Evolutionary conservation across 129 eudicot species (phyloP).

Genomic region (Flaveria sonorensis): DNA sequence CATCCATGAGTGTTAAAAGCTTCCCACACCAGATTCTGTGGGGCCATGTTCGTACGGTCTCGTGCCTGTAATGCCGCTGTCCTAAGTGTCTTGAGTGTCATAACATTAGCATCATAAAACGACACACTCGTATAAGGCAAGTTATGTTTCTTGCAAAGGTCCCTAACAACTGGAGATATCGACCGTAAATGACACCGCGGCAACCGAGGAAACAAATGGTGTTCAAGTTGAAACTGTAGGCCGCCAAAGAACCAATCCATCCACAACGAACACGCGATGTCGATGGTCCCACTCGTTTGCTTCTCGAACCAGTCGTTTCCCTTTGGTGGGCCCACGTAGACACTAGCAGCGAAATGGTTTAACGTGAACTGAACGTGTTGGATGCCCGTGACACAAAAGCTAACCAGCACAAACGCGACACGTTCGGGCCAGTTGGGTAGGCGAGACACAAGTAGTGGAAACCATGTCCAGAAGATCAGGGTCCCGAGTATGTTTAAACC

Average conservation of each 20-base stretch:
- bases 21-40: constrained; percentile 82
- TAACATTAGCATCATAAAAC: constrained; percentile 68
- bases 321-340: constrained; percentile 75
- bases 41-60: constrained; percentile 41
- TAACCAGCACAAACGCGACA: constrained; percentile 63
- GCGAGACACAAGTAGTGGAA: constrained; percentile 73
- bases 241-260: constrained; percentile 99
- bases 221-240: constrained; percentile 87
- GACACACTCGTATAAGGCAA: constrained; percentile 78
- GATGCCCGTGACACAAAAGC: constrained; percentile 64
- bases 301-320: constrained; percentile 95
- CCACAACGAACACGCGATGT: constrained; percentile 57
- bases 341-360: constrained; percentile 84
- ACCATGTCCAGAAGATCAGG: constrained; percentile 90
- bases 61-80: constrained; percentile 85
- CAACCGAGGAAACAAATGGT: constrained; percentile 90
- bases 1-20: constrained; percentile 95
- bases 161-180: constrained; percentile 68
- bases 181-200: constrained; percentile 86
- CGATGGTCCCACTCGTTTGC: constrained; percentile 84
- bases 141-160: constrained; percentile 83
- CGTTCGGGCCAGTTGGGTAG: constrained; percentile 86
- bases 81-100: constrained; percentile 66
- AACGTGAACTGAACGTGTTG: constrained; percentile 82
- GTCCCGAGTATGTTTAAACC: constrained; percentile 72